A percentile compares a stretch with the other conserved stretches of the same genome.
These are phyloP conservation scores for Tricholoma flavovirens DNA, from an alignment of 768 basidiomycete genomes.

Conservation along the genomic window DNA sequence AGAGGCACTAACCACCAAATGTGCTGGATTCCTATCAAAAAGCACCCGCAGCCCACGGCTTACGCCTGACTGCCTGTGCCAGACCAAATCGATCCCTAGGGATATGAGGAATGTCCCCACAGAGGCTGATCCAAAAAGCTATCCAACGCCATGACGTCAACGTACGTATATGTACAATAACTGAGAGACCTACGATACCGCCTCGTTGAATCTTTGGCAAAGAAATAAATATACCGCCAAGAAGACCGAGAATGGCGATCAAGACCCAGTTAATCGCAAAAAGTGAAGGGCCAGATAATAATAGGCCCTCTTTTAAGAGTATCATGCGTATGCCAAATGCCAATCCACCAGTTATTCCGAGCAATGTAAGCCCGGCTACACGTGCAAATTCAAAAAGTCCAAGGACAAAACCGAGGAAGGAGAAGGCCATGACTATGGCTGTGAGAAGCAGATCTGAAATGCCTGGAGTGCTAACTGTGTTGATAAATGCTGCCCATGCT, in stretches of 20 bases:
- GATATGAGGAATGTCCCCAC: constrained; percentile 54
- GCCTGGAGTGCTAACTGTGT: constrained; percentile 42
- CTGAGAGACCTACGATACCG: constrained; percentile 42
- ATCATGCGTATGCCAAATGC: constrained; percentile 51
- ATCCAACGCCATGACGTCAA: not conserved
- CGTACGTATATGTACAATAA: not conserved
- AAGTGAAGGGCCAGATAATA: constrained; percentile 28
- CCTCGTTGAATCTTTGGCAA: constrained; percentile 35
- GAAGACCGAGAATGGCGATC: constrained; percentile 37
- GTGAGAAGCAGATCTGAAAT: constrained; percentile 49
- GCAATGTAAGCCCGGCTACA: constrained; percentile 36
- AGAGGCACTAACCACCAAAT: constrained; percentile 40
- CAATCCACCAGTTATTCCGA: constrained; percentile 51
- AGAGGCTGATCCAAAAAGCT: constrained; percentile 39
- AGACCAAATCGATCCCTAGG: constrained; percentile 50
- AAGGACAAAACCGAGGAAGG: constrained; percentile 43
- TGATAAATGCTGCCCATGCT: constrained; percentile 65
- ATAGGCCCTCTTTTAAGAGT: constrained; percentile 43
- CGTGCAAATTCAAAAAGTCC: constrained; percentile 51
- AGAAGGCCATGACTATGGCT: constrained; percentile 42
- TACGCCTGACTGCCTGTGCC: constrained; percentile 57
- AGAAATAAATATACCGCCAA: constrained; percentile 37
- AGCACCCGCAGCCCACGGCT: constrained; percentile 58
- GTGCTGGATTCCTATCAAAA: constrained; percentile 56
- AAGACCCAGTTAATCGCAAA: constrained; percentile 51